phyloP scores from a whole-genome alignment of 495 filamentous ascomycete genomes.

The Elasticomyces elasticus region DNA sequence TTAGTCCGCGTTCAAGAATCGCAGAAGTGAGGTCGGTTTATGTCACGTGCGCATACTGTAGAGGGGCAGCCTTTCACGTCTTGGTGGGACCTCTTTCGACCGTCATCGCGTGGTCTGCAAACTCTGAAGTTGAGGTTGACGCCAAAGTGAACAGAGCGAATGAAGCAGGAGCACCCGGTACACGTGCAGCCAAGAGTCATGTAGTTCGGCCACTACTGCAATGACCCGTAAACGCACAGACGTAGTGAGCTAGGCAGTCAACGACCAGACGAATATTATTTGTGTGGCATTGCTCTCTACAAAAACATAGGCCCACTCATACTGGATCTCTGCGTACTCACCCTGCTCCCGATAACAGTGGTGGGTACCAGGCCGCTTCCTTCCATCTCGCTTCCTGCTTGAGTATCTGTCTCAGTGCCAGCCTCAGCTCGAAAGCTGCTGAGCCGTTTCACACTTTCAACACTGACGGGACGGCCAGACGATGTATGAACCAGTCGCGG shows the following conservation, averaged over 20 bases:
- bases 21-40: neutral
- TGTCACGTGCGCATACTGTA: neutral
- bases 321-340: conserved; percentile 4
- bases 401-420: conserved; percentile 1
- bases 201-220: neutral
- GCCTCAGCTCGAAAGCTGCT: conserved; percentile 16
- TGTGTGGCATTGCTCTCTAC: too few species aligned
- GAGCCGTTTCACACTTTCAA: conserved; percentile 10
- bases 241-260: neutral
- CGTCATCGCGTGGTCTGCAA: neutral
- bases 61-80: too few species aligned
- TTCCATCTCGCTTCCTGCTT: conserved; percentile 14
- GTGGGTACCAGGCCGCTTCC: conserved; percentile 10
- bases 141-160: neutral
- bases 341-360: neutral
- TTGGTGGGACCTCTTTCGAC: too few species aligned
- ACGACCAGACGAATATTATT: too few species aligned
- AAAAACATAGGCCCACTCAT: conserved; percentile 17
- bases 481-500: conserved; percentile 10
- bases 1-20: neutral
- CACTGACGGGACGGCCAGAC: conserved; percentile 12
- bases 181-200: neutral
- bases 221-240: neutral
- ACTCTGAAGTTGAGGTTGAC: neutral
- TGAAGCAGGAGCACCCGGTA: neutral